Percentiles rank a stretch among this genome's conserved stretches.
Conservation (phyloP, 495 filamentous ascomycete species). For the Daldinia childiae region DNA sequence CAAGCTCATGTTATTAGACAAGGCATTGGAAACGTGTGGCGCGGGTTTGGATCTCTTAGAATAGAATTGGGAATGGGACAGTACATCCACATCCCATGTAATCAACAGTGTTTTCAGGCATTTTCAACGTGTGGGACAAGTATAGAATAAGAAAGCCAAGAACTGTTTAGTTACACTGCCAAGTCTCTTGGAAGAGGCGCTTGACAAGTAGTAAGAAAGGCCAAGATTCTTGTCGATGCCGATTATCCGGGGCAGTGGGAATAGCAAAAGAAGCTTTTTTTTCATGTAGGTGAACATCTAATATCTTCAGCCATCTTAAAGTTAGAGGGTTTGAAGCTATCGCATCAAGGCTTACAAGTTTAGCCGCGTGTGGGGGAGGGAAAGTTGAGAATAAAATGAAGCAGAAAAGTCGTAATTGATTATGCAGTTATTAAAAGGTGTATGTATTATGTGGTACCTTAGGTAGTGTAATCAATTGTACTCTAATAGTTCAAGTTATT, state of each 20-base stretch:
- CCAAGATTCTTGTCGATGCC: constrained; percentile 27
- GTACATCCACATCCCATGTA: not conserved
- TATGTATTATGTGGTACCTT: not conserved
- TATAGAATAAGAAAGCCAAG: constrained; percentile 29
- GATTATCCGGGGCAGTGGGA: constrained; percentile 41
- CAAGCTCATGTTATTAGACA: not conserved
- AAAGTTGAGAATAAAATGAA: not conserved
- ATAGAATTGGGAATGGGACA: not conserved
- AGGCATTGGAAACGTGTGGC: constrained; percentile 1
- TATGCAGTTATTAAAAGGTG: not conserved
- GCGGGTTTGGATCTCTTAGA: constrained; percentile 2
- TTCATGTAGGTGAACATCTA: not conserved
- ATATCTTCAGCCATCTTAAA: not conserved
- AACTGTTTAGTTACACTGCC: constrained; percentile 33
- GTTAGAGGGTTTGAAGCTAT: constrained; percentile 2
- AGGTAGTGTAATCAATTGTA: not conserved
- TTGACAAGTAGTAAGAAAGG: constrained; percentile 27
- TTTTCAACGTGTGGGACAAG: not conserved
- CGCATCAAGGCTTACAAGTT: not conserved
- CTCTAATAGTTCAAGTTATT: not conserved
- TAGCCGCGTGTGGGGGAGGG: not conserved
- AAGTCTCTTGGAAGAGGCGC: constrained; percentile 31
- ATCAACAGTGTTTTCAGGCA: not conserved
- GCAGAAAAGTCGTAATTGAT: not conserved
- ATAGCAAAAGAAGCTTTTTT: constrained; percentile 9